Percentiles rank a stretch among this genome's conserved stretches.
phyloP scores from a whole-genome alignment of 345 rosid genomes.

The Triadica sebifera region DNA sequence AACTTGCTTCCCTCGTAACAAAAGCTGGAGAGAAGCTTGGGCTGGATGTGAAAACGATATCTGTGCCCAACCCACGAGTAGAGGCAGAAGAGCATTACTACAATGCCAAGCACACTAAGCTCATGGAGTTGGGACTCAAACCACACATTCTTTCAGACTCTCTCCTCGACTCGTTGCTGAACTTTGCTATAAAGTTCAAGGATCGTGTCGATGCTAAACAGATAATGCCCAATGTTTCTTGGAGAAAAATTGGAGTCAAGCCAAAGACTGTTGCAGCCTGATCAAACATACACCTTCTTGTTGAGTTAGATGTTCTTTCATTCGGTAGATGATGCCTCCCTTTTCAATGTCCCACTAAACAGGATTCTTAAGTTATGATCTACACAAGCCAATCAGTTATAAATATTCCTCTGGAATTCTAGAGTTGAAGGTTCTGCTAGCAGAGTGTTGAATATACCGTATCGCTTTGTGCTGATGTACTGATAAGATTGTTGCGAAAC shows the following conservation, averaged over 20 bases:
- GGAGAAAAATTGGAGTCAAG: constrained; percentile 84
- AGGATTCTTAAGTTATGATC: neutral
- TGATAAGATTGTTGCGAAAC: neutral
- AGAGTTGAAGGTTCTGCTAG: neutral
- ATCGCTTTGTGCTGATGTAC: neutral
- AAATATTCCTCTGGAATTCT: neutral
- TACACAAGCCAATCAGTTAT: neutral
- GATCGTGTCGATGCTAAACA: constrained; percentile 82
- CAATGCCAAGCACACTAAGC: constrained; percentile 96
- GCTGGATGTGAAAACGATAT: constrained; percentile 61
- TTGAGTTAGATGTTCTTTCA: neutral
- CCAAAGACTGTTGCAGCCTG: constrained; percentile 63
- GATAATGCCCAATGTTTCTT: constrained; percentile 93
- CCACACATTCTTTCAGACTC: constrained; percentile 91
- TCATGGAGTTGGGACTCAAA: constrained; percentile 83
- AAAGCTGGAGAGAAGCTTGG: constrained; percentile 86
- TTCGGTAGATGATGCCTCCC: constrained; percentile 9
- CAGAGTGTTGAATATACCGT: neutral
- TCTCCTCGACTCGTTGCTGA: constrained; percentile 87
- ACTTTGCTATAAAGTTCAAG: constrained; percentile 71
- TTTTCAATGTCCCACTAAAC: neutral
- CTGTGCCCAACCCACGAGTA: constrained; percentile 92
- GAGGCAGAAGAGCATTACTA: constrained; percentile 99
- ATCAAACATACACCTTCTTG: constrained; percentile 9
- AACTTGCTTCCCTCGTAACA: constrained; percentile 82